A percentile compares a stretch with the other conserved stretches of the same genome.
These are phyloP conservation scores for Lobulomyces angularis DNA, from an alignment of 192 early-diverging fungal genomes.

Conservation along the genomic window DNA sequence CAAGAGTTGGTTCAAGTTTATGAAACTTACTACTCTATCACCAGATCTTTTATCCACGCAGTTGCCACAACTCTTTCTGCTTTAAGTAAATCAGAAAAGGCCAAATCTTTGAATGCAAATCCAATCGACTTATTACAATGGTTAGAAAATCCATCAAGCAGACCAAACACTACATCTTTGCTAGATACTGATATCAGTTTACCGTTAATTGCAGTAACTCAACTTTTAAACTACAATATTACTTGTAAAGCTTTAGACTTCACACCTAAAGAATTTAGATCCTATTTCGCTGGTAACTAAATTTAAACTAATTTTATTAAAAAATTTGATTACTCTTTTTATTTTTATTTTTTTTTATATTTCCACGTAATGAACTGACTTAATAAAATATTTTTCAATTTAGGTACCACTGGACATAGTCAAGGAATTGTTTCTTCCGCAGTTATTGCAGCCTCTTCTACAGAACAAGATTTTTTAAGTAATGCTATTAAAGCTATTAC, in stretches of 20 bases:
- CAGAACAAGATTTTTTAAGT: constrained; percentile 62
- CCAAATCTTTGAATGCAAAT: constrained; percentile 17
- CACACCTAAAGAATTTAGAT: constrained; percentile 34
- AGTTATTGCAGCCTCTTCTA: constrained; percentile 63
- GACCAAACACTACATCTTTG: constrained; percentile 67
- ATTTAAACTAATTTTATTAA: constrained; percentile 5
- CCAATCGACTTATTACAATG: constrained; percentile 67
- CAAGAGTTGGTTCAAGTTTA: constrained; percentile 72
- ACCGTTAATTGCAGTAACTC: constrained; percentile 82
- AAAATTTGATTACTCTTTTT: too few relatives aligned
- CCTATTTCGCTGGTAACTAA: constrained; percentile 29
- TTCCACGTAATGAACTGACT: background rate
- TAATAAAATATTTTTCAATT: constrained; percentile 5
- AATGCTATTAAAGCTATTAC: constrained; percentile 69
- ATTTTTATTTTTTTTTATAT: constrained; percentile 1
- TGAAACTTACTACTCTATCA: constrained; percentile 64
- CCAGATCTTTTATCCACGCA: constrained; percentile 59
- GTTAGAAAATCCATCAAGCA: constrained; percentile 62
- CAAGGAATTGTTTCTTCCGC: constrained; percentile 82
- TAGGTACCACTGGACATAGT: constrained; percentile 73
- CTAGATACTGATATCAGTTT: constrained; percentile 68
- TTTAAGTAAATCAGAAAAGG: constrained; percentile 23
- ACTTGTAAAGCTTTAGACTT: constrained; percentile 49
- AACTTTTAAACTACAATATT: constrained; percentile 79
- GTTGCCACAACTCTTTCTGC: constrained; percentile 51